Evolutionary conservation across 805 yeast genomes (phyloP).

Genomic region (Candida broadrunensis): DNA sequence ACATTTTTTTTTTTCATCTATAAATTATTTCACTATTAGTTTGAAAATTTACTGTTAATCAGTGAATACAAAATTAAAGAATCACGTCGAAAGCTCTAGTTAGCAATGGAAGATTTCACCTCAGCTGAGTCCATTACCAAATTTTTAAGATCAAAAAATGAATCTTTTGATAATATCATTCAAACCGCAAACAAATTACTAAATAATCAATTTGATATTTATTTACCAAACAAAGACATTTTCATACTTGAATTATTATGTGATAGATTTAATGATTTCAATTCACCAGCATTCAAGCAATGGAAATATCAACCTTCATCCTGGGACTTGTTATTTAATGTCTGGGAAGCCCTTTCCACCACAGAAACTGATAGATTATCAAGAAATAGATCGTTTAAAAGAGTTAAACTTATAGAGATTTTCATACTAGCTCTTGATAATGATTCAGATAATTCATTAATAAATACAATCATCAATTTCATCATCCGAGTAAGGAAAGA

Average conservation of each 20-base stretch:
- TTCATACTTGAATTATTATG: slow-evolving; percentile 59
- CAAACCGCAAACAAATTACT: slow-evolving; percentile 29
- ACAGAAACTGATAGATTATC: slow-evolving; percentile 17
- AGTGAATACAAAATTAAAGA: too few species aligned
- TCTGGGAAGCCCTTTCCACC: slow-evolving; percentile 31
- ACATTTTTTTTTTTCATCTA: too few species aligned
- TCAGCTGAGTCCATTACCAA: slow-evolving; percentile 51
- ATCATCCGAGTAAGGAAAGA: slow-evolving; percentile 15
- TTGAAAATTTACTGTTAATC: too few species aligned
- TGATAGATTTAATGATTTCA: slow-evolving; percentile 57
- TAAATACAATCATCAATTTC: slow-evolving; percentile 16
- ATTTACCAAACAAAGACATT: slow-evolving; percentile 52
- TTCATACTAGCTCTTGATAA: slow-evolving; percentile 10
- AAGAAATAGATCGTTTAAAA: slow-evolving; percentile 25
- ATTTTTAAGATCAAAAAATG: slow-evolving; percentile 53
- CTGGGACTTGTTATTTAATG: slow-evolving; percentile 49
- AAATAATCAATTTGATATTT: slow-evolving; percentile 29
- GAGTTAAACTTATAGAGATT: slow-evolving; percentile 38
- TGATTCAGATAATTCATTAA: slow-evolving; percentile 7
- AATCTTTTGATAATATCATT: slow-evolving; percentile 41
- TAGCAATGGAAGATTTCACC: slow-evolving; percentile 2
- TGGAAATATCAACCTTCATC: slow-evolving; percentile 43
- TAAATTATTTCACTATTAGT: too few species aligned
- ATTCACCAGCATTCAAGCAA: slow-evolving; percentile 23
- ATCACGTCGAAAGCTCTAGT: too few species aligned